These are phyloP conservation scores for Evernia prunastri DNA, from an alignment of 495 filamentous ascomycete genomes.

Conservation along the genomic window DNA sequence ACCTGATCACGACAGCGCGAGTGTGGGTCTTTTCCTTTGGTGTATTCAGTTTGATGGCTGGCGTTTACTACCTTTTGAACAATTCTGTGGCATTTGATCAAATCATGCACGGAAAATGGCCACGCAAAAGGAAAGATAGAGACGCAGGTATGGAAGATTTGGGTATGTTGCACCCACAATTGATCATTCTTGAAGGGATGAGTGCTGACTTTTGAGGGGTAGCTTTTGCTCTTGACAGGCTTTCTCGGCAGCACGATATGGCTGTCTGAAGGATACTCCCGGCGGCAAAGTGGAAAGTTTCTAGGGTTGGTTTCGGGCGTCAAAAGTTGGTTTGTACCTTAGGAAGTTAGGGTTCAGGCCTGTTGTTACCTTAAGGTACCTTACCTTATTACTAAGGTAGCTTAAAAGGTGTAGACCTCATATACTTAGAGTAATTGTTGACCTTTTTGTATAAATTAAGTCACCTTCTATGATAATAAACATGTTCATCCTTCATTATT, in stretches of 20 bases:
- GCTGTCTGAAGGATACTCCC: conserved; percentile 1
- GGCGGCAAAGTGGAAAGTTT: neutral
- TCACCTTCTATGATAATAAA: no score
- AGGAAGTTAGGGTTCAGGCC: neutral
- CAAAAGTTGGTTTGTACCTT: neutral
- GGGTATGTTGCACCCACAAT: conserved; percentile 45
- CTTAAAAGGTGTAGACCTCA: no score
- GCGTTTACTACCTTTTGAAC: conserved; percentile 69
- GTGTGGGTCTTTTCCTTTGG: conserved; percentile 88
- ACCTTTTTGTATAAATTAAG: neutral
- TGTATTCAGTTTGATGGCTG: conserved; percentile 65
- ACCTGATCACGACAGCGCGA: conserved; percentile 72
- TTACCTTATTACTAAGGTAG: no score
- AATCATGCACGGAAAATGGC: conserved; percentile 83
- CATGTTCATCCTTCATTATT: neutral
- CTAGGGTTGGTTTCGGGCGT: neutral
- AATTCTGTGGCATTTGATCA: conserved; percentile 75
- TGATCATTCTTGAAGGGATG: neutral
- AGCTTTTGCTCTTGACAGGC: conserved; percentile 78
- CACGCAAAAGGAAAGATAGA: conserved; percentile 59
- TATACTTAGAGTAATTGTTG: neutral
- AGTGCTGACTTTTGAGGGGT: conserved; percentile 25
- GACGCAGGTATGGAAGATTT: conserved; percentile 81
- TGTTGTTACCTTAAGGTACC: no score
- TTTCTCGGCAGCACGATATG: conserved; percentile 79